Evolutionary conservation across 352 stramenopile genomes (phyloP).

Genomic region (Phytopythium boreale): DNA sequence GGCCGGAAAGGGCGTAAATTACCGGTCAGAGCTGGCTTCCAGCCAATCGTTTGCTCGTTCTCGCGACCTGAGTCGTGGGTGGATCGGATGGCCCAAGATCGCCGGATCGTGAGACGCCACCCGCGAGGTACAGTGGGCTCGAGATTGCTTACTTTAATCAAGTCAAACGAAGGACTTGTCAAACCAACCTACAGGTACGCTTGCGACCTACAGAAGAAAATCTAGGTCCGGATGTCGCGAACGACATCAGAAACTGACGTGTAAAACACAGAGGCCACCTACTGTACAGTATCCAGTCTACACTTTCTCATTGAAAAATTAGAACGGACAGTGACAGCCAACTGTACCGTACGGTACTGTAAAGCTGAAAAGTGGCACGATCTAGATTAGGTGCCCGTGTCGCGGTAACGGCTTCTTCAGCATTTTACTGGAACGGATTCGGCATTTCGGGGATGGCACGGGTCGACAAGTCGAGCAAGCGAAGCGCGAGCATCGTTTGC

Average conservation of each 20-base stretch:
- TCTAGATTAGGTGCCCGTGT: not conserved
- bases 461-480: not conserved
- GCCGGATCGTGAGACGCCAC: not conserved
- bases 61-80: not conserved
- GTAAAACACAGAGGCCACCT: not conserved
- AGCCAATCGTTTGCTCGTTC: slow-evolving; percentile 2
- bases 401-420: slow-evolving; percentile 5
- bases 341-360: no score
- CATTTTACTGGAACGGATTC: slow-evolving; percentile 2
- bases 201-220: slow-evolving; percentile 2
- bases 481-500: not conserved
- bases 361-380: not conserved
- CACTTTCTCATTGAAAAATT: no score
- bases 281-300: no score
- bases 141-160: not conserved
- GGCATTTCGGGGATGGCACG: not conserved
- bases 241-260: not conserved
- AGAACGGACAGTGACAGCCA: no score
- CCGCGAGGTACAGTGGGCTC: not conserved
- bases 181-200: not conserved
- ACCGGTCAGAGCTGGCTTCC: not conserved
- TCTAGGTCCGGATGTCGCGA: not conserved
- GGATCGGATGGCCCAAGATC: slow-evolving; percentile 4
- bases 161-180: not conserved
- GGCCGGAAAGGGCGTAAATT: not conserved